Conservation (phyloP, 2,329 filamentous ascomycete genomes). For the Helicocarpus griseus region DNA sequence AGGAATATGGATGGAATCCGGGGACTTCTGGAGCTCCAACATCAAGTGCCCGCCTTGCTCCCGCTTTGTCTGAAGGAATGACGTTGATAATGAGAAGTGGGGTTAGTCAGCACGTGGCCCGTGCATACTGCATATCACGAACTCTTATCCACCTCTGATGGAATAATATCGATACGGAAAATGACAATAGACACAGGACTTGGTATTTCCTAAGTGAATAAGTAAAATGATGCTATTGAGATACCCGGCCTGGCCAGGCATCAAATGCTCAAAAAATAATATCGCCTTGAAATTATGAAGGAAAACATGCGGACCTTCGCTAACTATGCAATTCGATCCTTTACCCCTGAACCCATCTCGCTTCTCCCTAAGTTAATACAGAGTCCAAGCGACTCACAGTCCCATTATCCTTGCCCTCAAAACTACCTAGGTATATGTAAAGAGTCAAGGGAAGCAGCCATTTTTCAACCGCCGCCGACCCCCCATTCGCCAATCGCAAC, state of each 20-base stretch:
- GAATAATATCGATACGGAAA: too few species aligned
- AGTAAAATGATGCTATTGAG: background rate
- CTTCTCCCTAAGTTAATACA: too few species aligned
- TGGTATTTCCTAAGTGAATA: background rate
- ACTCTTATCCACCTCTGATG: too few species aligned
- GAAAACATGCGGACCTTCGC: too few species aligned
- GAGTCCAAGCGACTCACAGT: too few species aligned
- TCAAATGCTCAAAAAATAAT: background rate
- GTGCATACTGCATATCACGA: background rate
- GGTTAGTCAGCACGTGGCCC: background rate
- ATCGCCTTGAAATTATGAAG: too few species aligned
- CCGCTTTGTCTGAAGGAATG: background rate
- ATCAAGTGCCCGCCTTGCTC: background rate
- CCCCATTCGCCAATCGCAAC: slow-evolving; percentile 36
- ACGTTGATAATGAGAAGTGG: background rate
- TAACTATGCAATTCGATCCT: too few species aligned
- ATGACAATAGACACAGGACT: too few species aligned
- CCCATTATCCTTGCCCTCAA: too few species aligned
- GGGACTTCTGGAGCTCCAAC: background rate
- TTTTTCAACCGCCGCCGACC: slow-evolving; percentile 16
- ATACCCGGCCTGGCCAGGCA: background rate
- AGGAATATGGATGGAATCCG: background rate
- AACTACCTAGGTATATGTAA: background rate
- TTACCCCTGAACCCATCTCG: too few species aligned
- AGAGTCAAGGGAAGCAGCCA: background rate